Conservation (phyloP, 371 early-diverging fungal species). For the Umbelopsis sp. region DNA sequence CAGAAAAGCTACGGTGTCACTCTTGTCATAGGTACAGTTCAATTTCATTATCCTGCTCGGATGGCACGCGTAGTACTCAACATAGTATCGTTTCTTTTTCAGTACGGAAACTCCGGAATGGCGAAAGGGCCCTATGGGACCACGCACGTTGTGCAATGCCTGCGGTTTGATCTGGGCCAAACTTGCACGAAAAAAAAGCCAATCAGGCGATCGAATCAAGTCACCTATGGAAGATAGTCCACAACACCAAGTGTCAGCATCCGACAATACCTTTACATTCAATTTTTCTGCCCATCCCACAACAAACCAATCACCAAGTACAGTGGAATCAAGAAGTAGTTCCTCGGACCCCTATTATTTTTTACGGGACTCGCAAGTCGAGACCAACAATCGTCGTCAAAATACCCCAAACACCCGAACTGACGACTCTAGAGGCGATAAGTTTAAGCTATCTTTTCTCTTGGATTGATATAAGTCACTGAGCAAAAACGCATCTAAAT, state of each 20-base stretch:
- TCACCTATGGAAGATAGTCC: not conserved
- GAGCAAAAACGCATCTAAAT: not conserved
- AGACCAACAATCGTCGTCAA: not conserved
- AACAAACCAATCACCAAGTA: no score
- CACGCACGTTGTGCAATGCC: slow-evolving; percentile 69
- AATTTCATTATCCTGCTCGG: not conserved
- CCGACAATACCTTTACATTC: no score
- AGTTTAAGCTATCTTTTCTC: slow-evolving; percentile 9
- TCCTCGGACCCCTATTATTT: not conserved
- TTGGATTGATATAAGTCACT: not conserved
- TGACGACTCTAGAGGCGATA: not conserved
- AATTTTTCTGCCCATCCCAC: no score
- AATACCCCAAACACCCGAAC: not conserved
- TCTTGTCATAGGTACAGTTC: not conserved
- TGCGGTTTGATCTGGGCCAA: slow-evolving; percentile 51
- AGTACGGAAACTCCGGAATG: slow-evolving; percentile 68
- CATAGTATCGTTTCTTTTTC: not conserved
- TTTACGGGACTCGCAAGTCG: not conserved
- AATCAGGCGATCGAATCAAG: not conserved
- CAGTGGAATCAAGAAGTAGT: no score
- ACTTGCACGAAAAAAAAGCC: slow-evolving; percentile 9
- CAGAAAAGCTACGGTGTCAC: slow-evolving; percentile 6
- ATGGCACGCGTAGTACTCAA: not conserved
- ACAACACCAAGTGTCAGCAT: not conserved
- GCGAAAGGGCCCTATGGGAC: slow-evolving; percentile 74